Base-by-base conservation (phyloP, 345 rosid species). In the Brassica nigra region DNA sequence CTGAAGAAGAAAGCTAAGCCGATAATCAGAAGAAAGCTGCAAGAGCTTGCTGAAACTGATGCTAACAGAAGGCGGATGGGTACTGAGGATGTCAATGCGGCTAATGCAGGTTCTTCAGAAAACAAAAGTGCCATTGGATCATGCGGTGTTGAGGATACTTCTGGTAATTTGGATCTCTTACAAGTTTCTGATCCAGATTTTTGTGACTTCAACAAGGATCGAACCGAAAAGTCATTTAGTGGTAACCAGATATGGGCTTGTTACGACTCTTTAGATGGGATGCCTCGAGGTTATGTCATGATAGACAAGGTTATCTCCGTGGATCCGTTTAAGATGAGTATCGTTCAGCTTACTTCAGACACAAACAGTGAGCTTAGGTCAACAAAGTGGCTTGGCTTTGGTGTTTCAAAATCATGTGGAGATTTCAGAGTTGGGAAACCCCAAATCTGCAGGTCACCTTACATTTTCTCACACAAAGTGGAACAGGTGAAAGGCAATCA, bases 201-300 rank as follows among this genome's bases (percentile, higher is more conserved):
- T 78, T 82, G 89, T 62, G 86, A 91, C 82, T 89, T 91, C 78
- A 87, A 91, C 80, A 84, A 82, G 82, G 90, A 87, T 44, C 80
- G 94, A 76, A 78, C 83, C 10, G 94, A 89, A 75, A 84, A 68
- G 44, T 86, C 88, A 5, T 88, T 91, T 63, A 81, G 59, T 5
- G 87, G 83, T 12, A 80, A 81, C 73, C 90, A 90, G 79, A 71
- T 91, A n/a, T 91, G 94, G 97, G 91, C 94, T 78, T 87, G 83
- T 31, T 91, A 91, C 62, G 91, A 91, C 76, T 85, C 78, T 29
- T 74, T 83, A 68, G 94, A 91, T 80, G 94, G 90, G 33, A 87
- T 91, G 97, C 97, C 94, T 31, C 85, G 94, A 58, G 85, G 84
- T 44, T 91, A 88, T 83, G 89, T 90, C 68, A 71, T 88, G 83